Evolutionary conservation across 108 stramenopile species (phyloP).

Genomic region (Skeletonema tropicum): DNA sequence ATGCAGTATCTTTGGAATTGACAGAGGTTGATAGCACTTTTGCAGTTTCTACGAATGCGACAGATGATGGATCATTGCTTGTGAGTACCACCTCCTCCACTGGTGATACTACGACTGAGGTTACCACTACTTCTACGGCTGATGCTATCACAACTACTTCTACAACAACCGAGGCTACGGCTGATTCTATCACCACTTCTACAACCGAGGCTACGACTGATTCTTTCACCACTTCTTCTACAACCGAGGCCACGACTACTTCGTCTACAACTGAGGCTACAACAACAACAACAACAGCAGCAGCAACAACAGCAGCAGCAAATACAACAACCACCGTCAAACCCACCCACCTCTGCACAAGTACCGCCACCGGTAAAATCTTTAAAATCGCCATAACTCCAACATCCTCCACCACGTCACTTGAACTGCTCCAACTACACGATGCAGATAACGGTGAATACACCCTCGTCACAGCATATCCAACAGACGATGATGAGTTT

Average conservation of each 20-base stretch:
- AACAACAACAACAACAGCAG: not conserved
- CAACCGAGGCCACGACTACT: not conserved
- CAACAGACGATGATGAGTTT: not conserved
- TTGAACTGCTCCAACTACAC: not conserved
- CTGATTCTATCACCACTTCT: not conserved
- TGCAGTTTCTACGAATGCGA: no score
- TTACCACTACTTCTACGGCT: no score
- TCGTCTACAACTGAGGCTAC: not conserved
- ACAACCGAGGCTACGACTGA: not conserved
- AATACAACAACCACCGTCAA: not conserved
- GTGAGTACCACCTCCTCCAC: no score
- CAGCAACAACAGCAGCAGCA: not conserved
- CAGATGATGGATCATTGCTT: no score
- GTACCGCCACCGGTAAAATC: not conserved
- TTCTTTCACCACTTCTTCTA: not conserved
- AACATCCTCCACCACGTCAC: not conserved
- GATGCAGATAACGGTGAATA: not conserved
- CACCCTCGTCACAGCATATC: not conserved
- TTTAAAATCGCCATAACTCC: not conserved
- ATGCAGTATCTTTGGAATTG: not conserved
- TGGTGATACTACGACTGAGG: no score
- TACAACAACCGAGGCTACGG: not conserved
- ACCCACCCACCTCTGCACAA: not conserved
- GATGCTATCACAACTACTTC: no score
- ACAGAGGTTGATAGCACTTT: not conserved